Percentiles rank a stretch among this genome's conserved stretches.
phyloP scores from a whole-genome alignment of 352 stramenopile species.

The Pythium phragmitis region DNA sequence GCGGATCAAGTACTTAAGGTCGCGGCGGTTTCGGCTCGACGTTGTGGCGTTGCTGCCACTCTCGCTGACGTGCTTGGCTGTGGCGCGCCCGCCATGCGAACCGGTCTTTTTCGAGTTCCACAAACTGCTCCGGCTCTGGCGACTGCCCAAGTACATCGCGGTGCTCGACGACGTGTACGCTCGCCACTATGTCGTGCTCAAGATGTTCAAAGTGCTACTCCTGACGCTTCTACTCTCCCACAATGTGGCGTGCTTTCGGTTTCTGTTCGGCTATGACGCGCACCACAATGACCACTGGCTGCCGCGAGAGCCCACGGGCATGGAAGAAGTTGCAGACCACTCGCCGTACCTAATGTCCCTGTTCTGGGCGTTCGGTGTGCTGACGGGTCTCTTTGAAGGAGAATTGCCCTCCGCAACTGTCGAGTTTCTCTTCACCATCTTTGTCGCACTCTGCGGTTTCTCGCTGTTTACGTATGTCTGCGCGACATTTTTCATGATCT shows the following conservation, averaged over 20 bases:
- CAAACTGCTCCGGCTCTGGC: conserved; percentile 50
- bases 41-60: conserved; percentile 44
- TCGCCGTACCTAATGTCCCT: conserved; percentile 59
- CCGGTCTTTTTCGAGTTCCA: conserved; percentile 59
- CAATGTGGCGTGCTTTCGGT: conserved; percentile 55
- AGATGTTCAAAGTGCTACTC: conserved; percentile 67
- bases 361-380: conserved; percentile 61
- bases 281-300: conserved; percentile 50
- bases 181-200: conserved; percentile 54
- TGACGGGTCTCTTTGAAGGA: conserved; percentile 67
- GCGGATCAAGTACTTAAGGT: conserved; percentile 50
- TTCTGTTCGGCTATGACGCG: conserved; percentile 52
- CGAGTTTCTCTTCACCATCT: conserved; percentile 63
- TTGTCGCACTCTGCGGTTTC: conserved; percentile 64
- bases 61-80: conserved; percentile 31
- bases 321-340: conserved; percentile 5
- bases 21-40: conserved; percentile 49
- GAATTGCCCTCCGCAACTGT: conserved; percentile 44
- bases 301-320: conserved; percentile 19
- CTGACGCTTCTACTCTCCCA: conserved; percentile 53
- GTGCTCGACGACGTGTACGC: conserved; percentile 61
- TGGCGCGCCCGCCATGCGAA: not conserved
- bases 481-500: conserved; percentile 80
- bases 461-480: conserved; percentile 70
- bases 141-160: conserved; percentile 54